phyloP scores from a whole-genome alignment of 441 rosid genomes.

The Bocquillonia castaneifolia region DNA sequence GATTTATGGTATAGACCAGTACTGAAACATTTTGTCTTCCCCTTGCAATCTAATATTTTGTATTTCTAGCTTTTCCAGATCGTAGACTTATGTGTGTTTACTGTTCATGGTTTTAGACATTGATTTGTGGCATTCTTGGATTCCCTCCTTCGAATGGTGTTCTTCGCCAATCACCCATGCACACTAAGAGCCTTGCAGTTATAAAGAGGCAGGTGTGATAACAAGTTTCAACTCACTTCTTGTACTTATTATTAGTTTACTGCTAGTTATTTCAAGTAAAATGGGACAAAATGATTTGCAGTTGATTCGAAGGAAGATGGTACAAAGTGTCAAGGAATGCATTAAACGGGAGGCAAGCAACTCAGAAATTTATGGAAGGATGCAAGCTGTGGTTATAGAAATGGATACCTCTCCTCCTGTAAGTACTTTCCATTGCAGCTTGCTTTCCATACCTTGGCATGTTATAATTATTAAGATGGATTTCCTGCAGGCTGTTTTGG shows the following conservation, averaged over 20 bases:
- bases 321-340: constrained; percentile 63
- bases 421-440: constrained; percentile 21
- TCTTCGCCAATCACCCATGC: constrained; percentile 90
- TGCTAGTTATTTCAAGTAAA: not conserved
- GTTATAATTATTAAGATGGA: constrained; percentile 10
- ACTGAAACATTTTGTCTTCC: not conserved
- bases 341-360: constrained; percentile 53
- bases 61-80: constrained; percentile 7
- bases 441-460: not conserved
- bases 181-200: constrained; percentile 80
- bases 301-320: constrained; percentile 76
- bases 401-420: constrained; percentile 59
- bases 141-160: constrained; percentile 92
- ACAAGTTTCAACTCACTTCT: not conserved
- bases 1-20: constrained; percentile 46
- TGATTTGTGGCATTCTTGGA: constrained; percentile 76
- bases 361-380: constrained; percentile 68
- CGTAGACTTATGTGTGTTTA: constrained; percentile 10
- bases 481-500: constrained; percentile 35
- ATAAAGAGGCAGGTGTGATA: constrained; percentile 67
- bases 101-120: constrained; percentile 40
- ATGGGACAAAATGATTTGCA: constrained; percentile 29
- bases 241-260: not conserved
- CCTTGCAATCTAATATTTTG: constrained; percentile 2
- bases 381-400: constrained; percentile 73